These are phyloP conservation scores for Kwoniella mangroviensis DNA, from an alignment of 768 basidiomycete genomes.

Conservation along the genomic window DNA sequence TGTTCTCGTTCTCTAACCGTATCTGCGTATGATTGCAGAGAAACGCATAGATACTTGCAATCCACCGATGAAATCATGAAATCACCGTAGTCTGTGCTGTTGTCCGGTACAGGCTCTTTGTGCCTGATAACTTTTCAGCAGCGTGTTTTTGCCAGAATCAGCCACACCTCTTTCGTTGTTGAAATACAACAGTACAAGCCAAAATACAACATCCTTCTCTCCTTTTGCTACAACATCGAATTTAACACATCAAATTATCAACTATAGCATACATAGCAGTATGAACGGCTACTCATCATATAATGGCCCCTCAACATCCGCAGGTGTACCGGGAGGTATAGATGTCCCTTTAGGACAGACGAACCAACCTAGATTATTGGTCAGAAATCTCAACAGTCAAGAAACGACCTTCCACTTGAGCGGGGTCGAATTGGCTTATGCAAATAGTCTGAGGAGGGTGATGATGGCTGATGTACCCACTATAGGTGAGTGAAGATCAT, in stretches of 20 bases:
- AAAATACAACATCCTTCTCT: no score
- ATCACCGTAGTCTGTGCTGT: neutral
- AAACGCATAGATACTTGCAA: neutral
- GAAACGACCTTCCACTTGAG: conserved; percentile 88
- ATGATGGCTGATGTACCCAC: conserved; percentile 98
- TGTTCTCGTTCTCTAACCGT: neutral
- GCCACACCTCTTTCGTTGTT: neutral
- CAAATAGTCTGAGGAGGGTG: conserved; percentile 89
- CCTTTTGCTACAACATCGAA: no score
- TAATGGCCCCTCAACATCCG: conserved; percentile 7
- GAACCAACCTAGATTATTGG: conserved; percentile 46
- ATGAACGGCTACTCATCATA: conserved; percentile 16
- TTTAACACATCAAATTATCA: no score
- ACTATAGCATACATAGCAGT: neutral
- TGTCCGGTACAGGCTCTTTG: neutral
- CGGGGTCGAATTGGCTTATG: conserved; percentile 94
- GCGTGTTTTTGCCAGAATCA: neutral
- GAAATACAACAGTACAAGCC: neutral
- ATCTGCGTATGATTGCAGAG: neutral
- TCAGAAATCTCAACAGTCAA: conserved; percentile 69
- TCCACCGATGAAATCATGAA: no score
- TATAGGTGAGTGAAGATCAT: conserved; percentile 68
- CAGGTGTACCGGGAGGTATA: conserved; percentile 23
- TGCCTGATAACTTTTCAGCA: neutral
- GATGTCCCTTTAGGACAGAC: conserved; percentile 44